These are phyloP conservation scores for Malassezia slooffiae DNA, from an alignment of 1,284 basidiomycete genomes.

Conservation along the genomic window DNA sequence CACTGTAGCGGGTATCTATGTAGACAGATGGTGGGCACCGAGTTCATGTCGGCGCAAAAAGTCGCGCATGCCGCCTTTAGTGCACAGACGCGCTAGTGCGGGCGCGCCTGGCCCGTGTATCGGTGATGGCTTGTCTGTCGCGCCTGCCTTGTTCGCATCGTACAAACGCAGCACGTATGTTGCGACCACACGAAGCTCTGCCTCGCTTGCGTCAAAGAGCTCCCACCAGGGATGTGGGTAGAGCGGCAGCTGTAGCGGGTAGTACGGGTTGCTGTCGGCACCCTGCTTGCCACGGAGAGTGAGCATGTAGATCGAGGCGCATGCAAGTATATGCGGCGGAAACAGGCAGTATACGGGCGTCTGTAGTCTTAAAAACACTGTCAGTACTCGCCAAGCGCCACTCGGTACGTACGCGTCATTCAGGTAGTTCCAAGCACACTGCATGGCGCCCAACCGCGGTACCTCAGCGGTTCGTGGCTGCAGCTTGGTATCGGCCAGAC, in stretches of 20 bases:
- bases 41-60: too few relatives aligned
- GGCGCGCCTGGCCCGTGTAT: too few relatives aligned
- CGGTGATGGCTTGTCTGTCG: too few relatives aligned
- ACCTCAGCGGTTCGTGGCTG: neutral
- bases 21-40: too few relatives aligned
- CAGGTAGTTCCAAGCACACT: slow-evolving; percentile 46
- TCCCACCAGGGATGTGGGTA: slow-evolving; percentile 47
- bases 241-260: slow-evolving; percentile 37
- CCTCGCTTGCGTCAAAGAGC: slow-evolving; percentile 44
- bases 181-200: slow-evolving; percentile 27
- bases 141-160: slow-evolving; percentile 2
- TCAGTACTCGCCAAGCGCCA: too few relatives aligned
- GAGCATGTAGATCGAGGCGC: slow-evolving; percentile 51
- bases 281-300: too few relatives aligned
- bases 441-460: slow-evolving; percentile 18
- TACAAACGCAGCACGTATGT: slow-evolving; percentile 32
- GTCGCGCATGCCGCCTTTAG: too few relatives aligned
- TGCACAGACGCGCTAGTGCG: too few relatives aligned
- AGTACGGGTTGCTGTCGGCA: slow-evolving; percentile 14
- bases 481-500: slow-evolving; percentile 50
- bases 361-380: slow-evolving; percentile 56
- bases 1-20: neutral
- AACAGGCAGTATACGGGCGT: slow-evolving; percentile 81
- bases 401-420: slow-evolving; percentile 47
- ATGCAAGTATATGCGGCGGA: slow-evolving; percentile 74